Percentiles rank a stretch among this genome's conserved stretches.
phyloP scores from a whole-genome alignment of 2,329 filamentous ascomycete species.

The Lasiodiplodia citricola region DNA sequence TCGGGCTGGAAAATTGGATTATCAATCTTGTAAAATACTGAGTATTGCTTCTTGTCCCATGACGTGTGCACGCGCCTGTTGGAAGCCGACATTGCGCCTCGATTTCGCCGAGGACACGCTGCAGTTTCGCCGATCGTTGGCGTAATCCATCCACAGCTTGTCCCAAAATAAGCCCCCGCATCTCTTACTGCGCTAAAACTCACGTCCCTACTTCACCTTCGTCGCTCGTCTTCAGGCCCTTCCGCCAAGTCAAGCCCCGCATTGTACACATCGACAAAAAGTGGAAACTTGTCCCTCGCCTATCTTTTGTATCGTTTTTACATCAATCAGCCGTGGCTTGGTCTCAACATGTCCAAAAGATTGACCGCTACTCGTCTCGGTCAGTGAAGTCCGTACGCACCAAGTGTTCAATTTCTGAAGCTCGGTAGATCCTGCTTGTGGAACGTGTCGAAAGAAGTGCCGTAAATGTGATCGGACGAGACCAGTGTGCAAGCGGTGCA shows the following conservation, averaged over 20 bases:
- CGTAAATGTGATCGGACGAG: constrained; percentile 29
- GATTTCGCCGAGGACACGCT: background rate
- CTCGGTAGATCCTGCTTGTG: constrained; percentile 29
- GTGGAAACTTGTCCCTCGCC: background rate
- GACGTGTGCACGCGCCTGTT: background rate
- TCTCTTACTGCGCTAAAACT: background rate
- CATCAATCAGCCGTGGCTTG: background rate
- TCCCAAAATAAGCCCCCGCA: background rate
- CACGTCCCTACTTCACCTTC: background rate
- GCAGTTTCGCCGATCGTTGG: background rate
- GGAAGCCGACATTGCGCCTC: background rate
- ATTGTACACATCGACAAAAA: background rate
- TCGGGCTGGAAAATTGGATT: background rate
- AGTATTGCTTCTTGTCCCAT: background rate
- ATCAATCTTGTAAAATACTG: background rate
- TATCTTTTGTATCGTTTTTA: background rate
- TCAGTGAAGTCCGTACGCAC: background rate
- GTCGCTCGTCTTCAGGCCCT: background rate
- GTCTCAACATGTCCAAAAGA: constrained; percentile 14
- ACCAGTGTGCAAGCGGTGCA: constrained; percentile 29
- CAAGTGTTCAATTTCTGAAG: background rate
- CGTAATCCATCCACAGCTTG: background rate
- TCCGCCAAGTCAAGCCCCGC: background rate
- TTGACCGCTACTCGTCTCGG: constrained; percentile 12
- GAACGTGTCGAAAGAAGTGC: constrained; percentile 30